Base-by-base conservation (phyloP, 176 grass and related monocot genomes). In the Raddia distichophylla region DNA sequence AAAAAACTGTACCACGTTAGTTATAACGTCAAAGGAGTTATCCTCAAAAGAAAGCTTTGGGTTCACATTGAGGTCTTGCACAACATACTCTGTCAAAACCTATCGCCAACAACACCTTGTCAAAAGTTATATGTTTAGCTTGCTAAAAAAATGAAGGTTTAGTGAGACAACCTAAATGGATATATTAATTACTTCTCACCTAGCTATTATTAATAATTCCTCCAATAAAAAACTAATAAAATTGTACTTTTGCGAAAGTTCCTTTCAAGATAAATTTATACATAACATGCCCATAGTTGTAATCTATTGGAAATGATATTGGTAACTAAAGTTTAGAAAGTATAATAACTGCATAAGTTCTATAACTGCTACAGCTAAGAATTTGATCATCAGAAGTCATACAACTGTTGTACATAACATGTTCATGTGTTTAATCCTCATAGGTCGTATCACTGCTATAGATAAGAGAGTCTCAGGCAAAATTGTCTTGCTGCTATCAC, bases 1-100 rank as follows among this genome's bases (percentile, higher is more conserved):
- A 73, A 60, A 43, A 60, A 19, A 83, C 6, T 11, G 37, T 94
- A 98, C 95, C 95, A 98, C 95, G 49, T 98, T 98, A 35, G 95
- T 98, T 74, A 98, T 93, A 61, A 94, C 90, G 82, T 98, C 90
- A 15, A 98, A 94, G 49, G 73, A 91, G 80, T 89, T 89, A 64
- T 98, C 90, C 16, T 94, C 90, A 8, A 94, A 98, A 74, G 90
- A 92, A 90, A 98, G 90, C 61, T 93, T 93, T 1, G 92, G 71
- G 73, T 94, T 94, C 74, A 91, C 56, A 81, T 98, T 98, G 62
- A 98, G 86, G 53, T 98, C 95, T 94, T 94, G 95, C 73, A 98
- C 88, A 77, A 93, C 80, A 84, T 98, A 94, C n/a, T 93, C 81
- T 43, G 92, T 94, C 81, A 98, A 78, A 83, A 94, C 90, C 95